Conservation (phyloP, 768 basidiomycete species). For the Hirschioporus abietinus region DNA sequence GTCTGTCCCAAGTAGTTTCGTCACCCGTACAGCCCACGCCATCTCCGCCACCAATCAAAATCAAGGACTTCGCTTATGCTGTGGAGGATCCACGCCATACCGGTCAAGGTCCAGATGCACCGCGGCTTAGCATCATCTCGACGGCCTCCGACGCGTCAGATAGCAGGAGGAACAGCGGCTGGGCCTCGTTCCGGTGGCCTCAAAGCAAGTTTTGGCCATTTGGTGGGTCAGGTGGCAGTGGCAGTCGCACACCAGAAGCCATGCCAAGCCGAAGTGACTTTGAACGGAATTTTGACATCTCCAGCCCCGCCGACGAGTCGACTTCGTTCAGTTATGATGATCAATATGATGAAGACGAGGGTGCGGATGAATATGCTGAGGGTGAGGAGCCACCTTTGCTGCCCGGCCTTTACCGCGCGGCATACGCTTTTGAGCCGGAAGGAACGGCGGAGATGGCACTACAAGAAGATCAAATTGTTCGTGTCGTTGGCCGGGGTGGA, state of each 20-base stretch:
- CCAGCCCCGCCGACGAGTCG: conserved; percentile 25
- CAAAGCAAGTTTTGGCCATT: conserved; percentile 37
- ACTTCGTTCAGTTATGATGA: conserved; percentile 24
- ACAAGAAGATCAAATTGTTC: conserved; percentile 70
- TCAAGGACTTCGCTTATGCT: conserved; percentile 47
- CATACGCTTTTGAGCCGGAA: conserved; percentile 77
- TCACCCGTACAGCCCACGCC: conserved; percentile 10
- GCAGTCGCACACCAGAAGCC: conserved; percentile 2
- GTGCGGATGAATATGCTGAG: conserved; percentile 21
- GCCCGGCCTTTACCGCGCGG: conserved; percentile 71
- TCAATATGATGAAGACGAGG: conserved; percentile 21
- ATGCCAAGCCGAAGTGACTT: conserved; percentile 40
- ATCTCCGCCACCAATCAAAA: conserved; percentile 29
- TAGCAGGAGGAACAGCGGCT: conserved; percentile 21
- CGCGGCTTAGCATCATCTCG: conserved; percentile 28
- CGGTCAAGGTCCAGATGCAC: conserved; percentile 36
- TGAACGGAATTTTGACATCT: conserved; percentile 39
- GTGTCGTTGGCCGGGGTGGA: conserved; percentile 68
- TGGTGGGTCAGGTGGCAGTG: conserved; percentile 17
- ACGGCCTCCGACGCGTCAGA: conserved; percentile 26
- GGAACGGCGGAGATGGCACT: conserved; percentile 80
- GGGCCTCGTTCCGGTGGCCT: conserved; percentile 38
- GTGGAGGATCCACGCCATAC: conserved; percentile 37
- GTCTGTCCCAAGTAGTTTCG: background rate
- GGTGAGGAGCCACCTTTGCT: conserved; percentile 35